phyloP scores from a whole-genome alignment of 2,329 filamentous ascomycete species.

The Ceratocystis huliohia region DNA sequence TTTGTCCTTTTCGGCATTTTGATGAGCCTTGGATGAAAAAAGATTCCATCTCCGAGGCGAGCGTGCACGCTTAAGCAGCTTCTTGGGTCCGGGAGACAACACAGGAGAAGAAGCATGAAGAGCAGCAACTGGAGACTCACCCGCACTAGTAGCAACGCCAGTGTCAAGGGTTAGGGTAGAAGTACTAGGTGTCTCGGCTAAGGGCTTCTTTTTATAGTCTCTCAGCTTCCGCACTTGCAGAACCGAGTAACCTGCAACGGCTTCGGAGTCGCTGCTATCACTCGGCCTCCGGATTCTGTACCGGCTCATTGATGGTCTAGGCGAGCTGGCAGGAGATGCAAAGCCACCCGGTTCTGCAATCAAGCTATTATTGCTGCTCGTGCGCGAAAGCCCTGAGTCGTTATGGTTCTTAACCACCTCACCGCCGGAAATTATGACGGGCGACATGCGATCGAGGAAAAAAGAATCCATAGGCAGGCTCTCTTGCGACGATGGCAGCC shows the following conservation, averaged over 20 bases:
- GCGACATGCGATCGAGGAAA: conserved; percentile 48
- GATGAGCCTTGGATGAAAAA: conserved; percentile 41
- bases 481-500: conserved; percentile 39
- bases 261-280: conserved; percentile 45
- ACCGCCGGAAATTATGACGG: conserved; percentile 53
- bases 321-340: conserved; percentile 31
- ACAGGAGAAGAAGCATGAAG: background rate
- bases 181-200: background rate
- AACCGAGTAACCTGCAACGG: conserved; percentile 35
- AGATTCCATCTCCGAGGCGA: conserved; percentile 52
- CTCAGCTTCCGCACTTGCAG: conserved; percentile 35
- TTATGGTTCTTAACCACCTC: conserved; percentile 46
- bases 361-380: conserved; percentile 41
- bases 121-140: background rate
- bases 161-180: background rate
- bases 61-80: conserved; percentile 41
- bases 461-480: conserved; percentile 44
- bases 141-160: background rate
- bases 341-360: conserved; percentile 34
- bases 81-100: conserved; percentile 33
- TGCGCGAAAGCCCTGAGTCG: conserved; percentile 32
- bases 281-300: conserved; percentile 36
- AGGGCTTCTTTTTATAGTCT: background rate
- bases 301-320: conserved; percentile 42
- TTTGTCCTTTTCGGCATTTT: conserved; percentile 25